These are phyloP conservation scores for Phytophthora vignae DNA, from an alignment of 352 stramenopile species.

Conservation along the genomic window DNA sequence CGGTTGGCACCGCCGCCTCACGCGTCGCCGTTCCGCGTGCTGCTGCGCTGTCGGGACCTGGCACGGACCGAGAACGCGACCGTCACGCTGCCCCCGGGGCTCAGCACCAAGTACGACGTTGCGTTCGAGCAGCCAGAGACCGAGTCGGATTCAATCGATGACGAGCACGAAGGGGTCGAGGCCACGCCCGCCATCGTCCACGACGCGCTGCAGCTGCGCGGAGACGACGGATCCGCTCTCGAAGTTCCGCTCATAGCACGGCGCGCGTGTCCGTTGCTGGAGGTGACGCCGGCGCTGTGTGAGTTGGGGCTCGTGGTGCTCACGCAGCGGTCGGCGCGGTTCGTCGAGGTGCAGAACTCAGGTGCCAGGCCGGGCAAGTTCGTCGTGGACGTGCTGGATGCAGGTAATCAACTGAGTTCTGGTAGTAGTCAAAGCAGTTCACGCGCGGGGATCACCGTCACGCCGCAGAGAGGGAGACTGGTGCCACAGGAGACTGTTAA, in stretches of 20 bases:
- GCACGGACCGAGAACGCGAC: constrained; percentile 74
- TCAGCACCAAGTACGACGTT: constrained; percentile 72
- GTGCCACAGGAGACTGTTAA: constrained; percentile 41
- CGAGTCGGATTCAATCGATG: constrained; percentile 8
- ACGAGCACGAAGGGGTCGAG: constrained; percentile 8
- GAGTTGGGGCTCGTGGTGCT: constrained; percentile 77
- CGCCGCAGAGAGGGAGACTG: constrained; percentile 44
- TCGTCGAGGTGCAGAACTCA: constrained; percentile 64
- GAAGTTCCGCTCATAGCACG: constrained; percentile 72
- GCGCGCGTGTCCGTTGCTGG: constrained; percentile 60
- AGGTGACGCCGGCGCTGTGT: constrained; percentile 59
- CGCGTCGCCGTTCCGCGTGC: constrained; percentile 66
- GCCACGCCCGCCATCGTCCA: constrained; percentile 50
- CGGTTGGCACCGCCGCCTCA: constrained; percentile 56
- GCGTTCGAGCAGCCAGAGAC: constrained; percentile 48
- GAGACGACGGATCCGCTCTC: constrained; percentile 64
- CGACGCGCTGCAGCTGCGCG: constrained; percentile 65
- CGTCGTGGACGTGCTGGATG: constrained; percentile 58
- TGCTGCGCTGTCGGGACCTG: constrained; percentile 65
- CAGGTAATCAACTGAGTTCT: not conserved
- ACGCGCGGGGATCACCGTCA: constrained; percentile 33
- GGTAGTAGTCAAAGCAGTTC: constrained; percentile 2
- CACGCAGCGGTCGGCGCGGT: constrained; percentile 56
- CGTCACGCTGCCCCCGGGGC: constrained; percentile 63
- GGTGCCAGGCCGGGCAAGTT: constrained; percentile 54